Percentiles rank a stretch among this genome's conserved stretches.
These are phyloP conservation scores for Pseudoscleropodium purum DNA, from an alignment of 225 moss, liverwort and hornwort species.

Conservation along the genomic window DNA sequence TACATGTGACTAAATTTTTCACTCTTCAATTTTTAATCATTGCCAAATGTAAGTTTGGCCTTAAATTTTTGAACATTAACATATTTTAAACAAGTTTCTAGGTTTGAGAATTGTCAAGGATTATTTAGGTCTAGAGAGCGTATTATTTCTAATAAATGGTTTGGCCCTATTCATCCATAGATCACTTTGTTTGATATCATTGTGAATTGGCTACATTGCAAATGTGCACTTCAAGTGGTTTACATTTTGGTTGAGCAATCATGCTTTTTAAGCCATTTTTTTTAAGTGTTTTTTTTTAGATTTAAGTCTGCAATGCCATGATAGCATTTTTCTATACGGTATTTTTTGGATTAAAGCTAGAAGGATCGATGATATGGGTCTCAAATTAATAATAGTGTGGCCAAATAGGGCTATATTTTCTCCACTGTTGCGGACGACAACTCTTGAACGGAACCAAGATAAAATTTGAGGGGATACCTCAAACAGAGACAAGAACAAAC, in stretches of 20 bases:
- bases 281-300: fast-evolving
- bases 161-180: neutral
- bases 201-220: neutral
- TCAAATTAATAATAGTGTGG: neutral
- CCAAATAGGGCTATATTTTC: neutral
- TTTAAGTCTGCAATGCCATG: fast-evolving
- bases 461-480: too few species aligned
- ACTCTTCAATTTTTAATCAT: neutral
- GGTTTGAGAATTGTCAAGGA: neutral
- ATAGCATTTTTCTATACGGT: neutral
- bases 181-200: neutral
- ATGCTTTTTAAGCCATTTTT: neutral
- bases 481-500: too few species aligned
- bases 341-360: neutral
- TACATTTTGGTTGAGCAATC: neutral
- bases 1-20: neutral
- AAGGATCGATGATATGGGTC: neutral
- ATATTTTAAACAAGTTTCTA: too few species aligned
- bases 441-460: too few species aligned
- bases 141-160: neutral
- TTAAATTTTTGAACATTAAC: neutral
- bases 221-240: neutral
- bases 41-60: neutral
- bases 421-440: too few species aligned
- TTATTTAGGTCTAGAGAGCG: neutral